Conservation (phyloP, 2,329 filamentous ascomycete species). For the Colletotrichum sp. region DNA sequence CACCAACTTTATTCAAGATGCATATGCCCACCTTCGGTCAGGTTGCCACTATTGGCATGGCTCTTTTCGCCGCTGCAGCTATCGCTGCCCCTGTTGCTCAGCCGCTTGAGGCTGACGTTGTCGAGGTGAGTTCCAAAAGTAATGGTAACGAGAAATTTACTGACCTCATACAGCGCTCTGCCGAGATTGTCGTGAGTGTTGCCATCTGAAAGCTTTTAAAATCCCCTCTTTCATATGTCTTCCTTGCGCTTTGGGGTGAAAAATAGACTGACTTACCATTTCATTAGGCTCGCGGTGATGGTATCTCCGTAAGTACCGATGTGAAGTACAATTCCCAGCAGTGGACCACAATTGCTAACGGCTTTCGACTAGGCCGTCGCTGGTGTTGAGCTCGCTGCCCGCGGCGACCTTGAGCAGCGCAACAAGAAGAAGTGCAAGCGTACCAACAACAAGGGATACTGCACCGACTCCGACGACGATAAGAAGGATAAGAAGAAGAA, state of each 20-base stretch:
- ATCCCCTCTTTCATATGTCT: neutral
- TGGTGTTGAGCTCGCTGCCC: neutral
- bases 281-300: neutral
- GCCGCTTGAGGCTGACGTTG: neutral
- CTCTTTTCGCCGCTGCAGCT: constrained; percentile 7
- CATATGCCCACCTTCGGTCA: constrained; percentile 15
- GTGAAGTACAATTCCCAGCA: neutral
- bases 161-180: neutral
- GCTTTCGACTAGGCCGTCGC: neutral
- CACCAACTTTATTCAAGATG: neutral
- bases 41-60: constrained; percentile 13
- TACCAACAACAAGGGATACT: constrained; percentile 3
- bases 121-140: neutral
- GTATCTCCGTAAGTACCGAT: neutral
- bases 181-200: neutral
- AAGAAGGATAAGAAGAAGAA: constrained; percentile 2
- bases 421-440: constrained; percentile 12
- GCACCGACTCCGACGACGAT: neutral
- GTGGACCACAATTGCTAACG: neutral
- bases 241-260: neutral
- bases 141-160: neutral
- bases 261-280: neutral
- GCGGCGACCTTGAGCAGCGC: constrained; percentile 2
- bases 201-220: no score
- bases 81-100: constrained; percentile 3